phyloP scores from a whole-genome alignment of 1,139 yeast genomes.

The Magnusiomyces clavatus region DNA sequence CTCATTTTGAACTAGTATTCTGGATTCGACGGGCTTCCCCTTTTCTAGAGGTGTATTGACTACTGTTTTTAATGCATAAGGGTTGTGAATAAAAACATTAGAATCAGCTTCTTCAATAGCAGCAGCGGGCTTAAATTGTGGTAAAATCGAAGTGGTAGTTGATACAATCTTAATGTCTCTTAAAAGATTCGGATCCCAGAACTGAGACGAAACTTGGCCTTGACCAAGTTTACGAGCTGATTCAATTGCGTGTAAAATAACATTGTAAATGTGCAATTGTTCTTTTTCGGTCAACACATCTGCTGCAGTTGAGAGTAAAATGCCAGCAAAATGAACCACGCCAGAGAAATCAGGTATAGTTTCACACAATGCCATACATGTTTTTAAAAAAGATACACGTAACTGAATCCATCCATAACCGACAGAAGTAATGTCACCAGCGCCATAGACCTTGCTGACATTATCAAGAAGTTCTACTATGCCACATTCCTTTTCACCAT shows the following conservation, averaged over 20 bases:
- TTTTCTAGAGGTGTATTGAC: slow-evolving; percentile 2
- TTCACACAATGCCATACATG: slow-evolving; percentile 50
- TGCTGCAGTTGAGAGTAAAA: slow-evolving; percentile 46
- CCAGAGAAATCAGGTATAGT: slow-evolving; percentile 42
- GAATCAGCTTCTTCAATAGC: not conserved
- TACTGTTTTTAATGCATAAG: slow-evolving; percentile 26
- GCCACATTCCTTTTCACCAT: slow-evolving; percentile 19
- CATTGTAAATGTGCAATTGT: slow-evolving; percentile 34
- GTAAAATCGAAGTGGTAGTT: slow-evolving; percentile 12
- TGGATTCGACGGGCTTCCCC: slow-evolving; percentile 2
- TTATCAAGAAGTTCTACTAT: slow-evolving; percentile 26
- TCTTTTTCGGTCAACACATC: slow-evolving; percentile 46
- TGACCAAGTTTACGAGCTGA: slow-evolving; percentile 25
- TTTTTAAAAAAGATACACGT: slow-evolving; percentile 48
- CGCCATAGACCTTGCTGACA: slow-evolving; percentile 27
- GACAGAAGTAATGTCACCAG: slow-evolving; percentile 24
- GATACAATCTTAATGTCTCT: slow-evolving; percentile 36
- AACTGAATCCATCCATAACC: slow-evolving; percentile 48
- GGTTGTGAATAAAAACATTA: slow-evolving; percentile 35
- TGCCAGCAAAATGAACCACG: slow-evolving; percentile 42
- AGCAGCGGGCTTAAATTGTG: slow-evolving; percentile 7
- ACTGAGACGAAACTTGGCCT: slow-evolving; percentile 32
- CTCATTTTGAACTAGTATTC: slow-evolving; percentile 24
- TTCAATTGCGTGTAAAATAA: slow-evolving; percentile 27
- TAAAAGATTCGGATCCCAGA: slow-evolving; percentile 68